These are phyloP conservation scores for Borealophlyctis nickersoniae DNA, from an alignment of 192 early-diverging fungal species.

Conservation along the genomic window DNA sequence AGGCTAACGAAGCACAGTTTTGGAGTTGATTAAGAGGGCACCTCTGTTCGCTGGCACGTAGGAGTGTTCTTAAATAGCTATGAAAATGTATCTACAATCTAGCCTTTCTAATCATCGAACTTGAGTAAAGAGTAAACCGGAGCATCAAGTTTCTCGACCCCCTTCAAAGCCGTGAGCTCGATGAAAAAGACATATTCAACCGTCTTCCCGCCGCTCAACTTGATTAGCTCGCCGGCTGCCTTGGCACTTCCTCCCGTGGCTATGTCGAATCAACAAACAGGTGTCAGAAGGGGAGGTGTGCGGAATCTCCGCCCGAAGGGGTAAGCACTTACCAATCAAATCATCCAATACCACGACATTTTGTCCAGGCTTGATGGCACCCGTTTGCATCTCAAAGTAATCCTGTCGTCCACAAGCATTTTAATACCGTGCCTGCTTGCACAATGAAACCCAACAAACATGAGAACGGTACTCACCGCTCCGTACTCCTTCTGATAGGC, in stretches of 20 bases:
- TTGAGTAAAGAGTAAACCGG: conserved; percentile 87
- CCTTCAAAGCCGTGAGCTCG: conserved; percentile 83
- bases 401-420: no score
- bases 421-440: no score
- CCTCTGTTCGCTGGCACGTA: no score
- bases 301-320: no score
- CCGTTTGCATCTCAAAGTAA: conserved; percentile 87
- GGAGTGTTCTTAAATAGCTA: no score
- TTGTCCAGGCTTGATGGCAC: conserved; percentile 73
- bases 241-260: conserved; percentile 75
- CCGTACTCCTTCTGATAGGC: conserved; percentile 96
- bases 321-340: conserved; percentile 73
- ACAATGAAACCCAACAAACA: background rate
- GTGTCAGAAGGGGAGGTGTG: conserved; percentile 2
- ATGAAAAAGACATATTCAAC: conserved; percentile 90
- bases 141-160: conserved; percentile 71
- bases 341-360: conserved; percentile 94
- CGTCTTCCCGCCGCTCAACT: conserved; percentile 66
- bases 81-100: no score
- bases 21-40: no score
- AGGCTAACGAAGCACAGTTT: no score
- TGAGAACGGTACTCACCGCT: conserved; percentile 12
- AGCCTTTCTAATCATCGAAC: conserved; percentile 55
- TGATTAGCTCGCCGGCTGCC: conserved; percentile 81
- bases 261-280: conserved; percentile 8